Base-by-base conservation (phyloP, 2,329 filamentous ascomycete species). In the Aspergillus brasiliensis region DNA sequence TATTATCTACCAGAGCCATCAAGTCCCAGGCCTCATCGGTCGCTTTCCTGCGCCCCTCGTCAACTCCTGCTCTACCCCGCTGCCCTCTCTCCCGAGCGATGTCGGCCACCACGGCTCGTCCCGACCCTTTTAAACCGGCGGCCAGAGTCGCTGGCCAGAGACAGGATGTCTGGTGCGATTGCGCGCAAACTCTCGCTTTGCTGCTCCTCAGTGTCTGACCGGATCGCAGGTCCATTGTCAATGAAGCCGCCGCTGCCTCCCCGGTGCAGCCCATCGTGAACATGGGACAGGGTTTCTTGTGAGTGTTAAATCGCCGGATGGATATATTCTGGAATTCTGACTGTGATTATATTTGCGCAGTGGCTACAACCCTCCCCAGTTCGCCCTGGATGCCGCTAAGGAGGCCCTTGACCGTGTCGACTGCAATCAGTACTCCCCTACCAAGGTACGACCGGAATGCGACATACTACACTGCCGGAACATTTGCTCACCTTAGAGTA, bases 341-440 rank as follows among this genome's bases (percentile, higher is more conserved):
- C 44, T 21, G 34, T 63, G 44, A 63, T 38, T 19, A 1, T 6
- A 44, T 40, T 6, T 25, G 51, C 52, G 40, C 55, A 81, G 80
- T 72, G 94, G 94, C 60, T 98, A 98, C 78, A 98, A 98, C 73
- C 94, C 94, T 58, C 94, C 94, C 7, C 78, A 88, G 37, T 98
- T 97, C 77, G 92, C 97, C 65, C 82, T 97, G 65, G 86, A 97
- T 69, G 95, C 95, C 44, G 95, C 95, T 54, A 98, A 97, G 78
- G 82, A 89, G 40, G 93, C 94, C 40, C 84, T 99, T 54, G 89
- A 97, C 72, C 85, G 87, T 54, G 94, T 99, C 21, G 95, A 98
- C 67, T 97, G 94, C 84, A 99, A 99, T 77, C 95, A 99, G 82
- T 99, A 99, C 83, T 94, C 92, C 21, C 95, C 93, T 2, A 97